Percentiles rank a stretch among this genome's conserved stretches.
These are phyloP conservation scores for Naegleria gruberi DNA, from an alignment of 208 protist genomes.

Conservation along the genomic window DNA sequence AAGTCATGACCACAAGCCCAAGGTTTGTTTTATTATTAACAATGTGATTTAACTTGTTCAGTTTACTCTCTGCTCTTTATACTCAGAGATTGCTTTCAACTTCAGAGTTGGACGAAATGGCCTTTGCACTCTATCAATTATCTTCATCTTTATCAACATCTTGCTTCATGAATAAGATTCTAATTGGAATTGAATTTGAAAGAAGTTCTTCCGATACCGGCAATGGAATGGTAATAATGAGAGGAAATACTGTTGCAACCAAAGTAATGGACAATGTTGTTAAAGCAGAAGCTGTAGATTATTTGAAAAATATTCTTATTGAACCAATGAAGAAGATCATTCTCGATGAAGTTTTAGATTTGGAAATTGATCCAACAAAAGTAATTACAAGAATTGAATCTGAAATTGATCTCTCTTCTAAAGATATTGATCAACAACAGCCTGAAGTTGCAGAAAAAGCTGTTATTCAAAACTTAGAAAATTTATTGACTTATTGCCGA, in stretches of 20 bases:
- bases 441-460: neutral
- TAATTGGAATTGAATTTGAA: constrained; percentile 18
- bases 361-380: neutral
- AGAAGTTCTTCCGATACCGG: neutral
- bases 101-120: neutral
- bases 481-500: neutral
- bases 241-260: neutral
- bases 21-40: neutral
- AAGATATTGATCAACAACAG: neutral
- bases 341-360: neutral
- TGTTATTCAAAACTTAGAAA: neutral
- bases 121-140: neutral
- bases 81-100: neutral
- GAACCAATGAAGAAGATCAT: neutral
- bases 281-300: neutral
- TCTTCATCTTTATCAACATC: neutral
- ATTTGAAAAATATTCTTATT: neutral
- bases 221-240: neutral
- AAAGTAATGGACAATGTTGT: neutral
- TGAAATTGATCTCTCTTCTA: neutral
- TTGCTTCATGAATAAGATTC: neutral
- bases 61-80: neutral
- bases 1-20: neutral
- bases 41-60: no score
- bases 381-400: neutral